phyloP scores from a whole-genome alignment of 345 rosid species.

The rapeseed (Brassica napus) region DNA sequence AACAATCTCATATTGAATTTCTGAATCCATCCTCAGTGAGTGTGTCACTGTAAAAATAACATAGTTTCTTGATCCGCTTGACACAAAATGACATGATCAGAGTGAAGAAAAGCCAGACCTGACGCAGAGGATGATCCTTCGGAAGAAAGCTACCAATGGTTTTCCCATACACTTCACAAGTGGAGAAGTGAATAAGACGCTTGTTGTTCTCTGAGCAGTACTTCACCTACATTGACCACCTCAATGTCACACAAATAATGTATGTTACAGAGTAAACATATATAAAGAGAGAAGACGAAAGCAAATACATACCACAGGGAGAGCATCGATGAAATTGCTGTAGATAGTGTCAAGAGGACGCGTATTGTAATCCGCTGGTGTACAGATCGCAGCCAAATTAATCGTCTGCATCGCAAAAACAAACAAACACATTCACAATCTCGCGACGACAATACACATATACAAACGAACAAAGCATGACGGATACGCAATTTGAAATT shows the following conservation, averaged over 20 bases:
- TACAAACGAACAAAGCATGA: neutral
- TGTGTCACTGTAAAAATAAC: neutral
- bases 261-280: no score
- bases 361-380: constrained; percentile 99
- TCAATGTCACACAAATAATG: constrained; percentile 30
- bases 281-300: no score
- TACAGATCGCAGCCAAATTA: constrained; percentile 98
- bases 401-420: constrained; percentile 56
- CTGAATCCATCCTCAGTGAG: neutral
- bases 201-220: constrained; percentile 98
- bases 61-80: neutral
- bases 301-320: constrained; percentile 75
- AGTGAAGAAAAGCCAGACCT: constrained; percentile 49
- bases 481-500: neutral
- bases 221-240: constrained; percentile 60
- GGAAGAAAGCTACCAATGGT: constrained; percentile 97
- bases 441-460: neutral
- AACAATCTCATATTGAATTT: neutral
- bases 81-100: neutral
- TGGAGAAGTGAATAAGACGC: constrained; percentile 97
- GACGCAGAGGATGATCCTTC: constrained; percentile 91
- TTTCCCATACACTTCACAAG: constrained; percentile 99
- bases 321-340: constrained; percentile 98
- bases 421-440: constrained; percentile 8
- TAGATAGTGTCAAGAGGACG: constrained; percentile 98